Conservation (phyloP, 495 filamentous ascomycete species). For the Tuber magnatum region DNA sequence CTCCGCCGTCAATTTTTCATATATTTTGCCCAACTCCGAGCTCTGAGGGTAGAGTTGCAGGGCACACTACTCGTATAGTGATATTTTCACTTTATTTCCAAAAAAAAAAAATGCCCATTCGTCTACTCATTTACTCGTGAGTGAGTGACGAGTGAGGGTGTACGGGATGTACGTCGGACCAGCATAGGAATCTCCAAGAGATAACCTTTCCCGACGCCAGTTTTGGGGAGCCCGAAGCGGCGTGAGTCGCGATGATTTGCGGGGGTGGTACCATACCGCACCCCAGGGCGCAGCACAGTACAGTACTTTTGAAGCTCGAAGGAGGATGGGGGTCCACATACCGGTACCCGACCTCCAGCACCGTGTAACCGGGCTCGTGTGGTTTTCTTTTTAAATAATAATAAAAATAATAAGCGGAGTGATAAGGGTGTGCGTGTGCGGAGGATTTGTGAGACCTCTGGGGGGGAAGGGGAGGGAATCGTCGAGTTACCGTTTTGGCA, state of each 20-base stretch:
- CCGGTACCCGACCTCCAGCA: background rate
- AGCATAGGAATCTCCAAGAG: conserved; percentile 1
- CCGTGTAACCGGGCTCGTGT: background rate
- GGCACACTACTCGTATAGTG: no score
- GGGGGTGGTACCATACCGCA: no score
- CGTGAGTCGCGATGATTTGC: background rate
- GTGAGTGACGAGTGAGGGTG: background rate
- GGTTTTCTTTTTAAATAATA: background rate
- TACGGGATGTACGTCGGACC: background rate
- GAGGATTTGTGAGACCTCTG: background rate
- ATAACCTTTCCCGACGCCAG: background rate
- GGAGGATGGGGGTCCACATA: no score
- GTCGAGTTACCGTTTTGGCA: background rate
- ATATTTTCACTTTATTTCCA: background rate
- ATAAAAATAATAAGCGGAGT: background rate
- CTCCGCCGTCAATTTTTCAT: no score
- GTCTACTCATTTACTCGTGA: background rate
- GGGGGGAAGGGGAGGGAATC: background rate
- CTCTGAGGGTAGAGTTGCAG: background rate
- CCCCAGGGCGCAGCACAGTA: no score
- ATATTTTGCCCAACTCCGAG: background rate
- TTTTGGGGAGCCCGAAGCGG: background rate
- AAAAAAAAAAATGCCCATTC: background rate
- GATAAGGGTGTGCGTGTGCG: background rate
- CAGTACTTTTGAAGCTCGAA: background rate